phyloP scores from a whole-genome alignment of 805 yeast species.

The Yueomyces sinensis region DNA sequence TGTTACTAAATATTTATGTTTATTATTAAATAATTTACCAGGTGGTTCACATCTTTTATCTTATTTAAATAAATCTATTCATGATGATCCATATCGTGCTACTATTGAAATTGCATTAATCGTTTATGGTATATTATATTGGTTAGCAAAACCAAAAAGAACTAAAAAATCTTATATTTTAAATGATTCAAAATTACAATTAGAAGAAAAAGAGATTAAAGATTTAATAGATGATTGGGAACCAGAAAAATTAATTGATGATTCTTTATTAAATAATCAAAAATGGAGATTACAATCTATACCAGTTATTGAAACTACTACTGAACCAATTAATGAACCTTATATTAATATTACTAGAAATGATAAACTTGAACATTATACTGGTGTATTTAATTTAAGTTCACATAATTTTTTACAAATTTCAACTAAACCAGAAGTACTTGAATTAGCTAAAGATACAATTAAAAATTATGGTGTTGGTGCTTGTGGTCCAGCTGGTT shows the following conservation, averaged over 20 bases:
- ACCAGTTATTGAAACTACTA: conserved; percentile 50
- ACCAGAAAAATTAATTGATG: conserved; percentile 69
- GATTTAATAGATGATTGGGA: conserved; percentile 83
- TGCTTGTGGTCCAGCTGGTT: conserved; percentile 97
- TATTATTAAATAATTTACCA: no score
- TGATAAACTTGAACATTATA: conserved; percentile 17
- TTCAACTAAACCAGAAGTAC: conserved; percentile 34
- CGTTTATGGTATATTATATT: conserved; percentile 73
- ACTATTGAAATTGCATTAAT: conserved; percentile 64
- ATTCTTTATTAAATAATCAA: conserved; percentile 25
- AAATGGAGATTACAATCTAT: conserved; percentile 47
- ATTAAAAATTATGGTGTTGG: conserved; percentile 81
- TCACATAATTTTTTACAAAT: conserved; percentile 61
- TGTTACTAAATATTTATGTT: no score
- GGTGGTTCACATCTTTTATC: no score
- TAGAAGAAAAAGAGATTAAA: conserved; percentile 46
- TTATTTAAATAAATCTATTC: conserved; percentile 76
- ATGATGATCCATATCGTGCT: conserved; percentile 88
- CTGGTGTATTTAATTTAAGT: conserved; percentile 48
- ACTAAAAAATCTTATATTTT: conserved; percentile 28
- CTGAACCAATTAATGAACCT: conserved; percentile 13
- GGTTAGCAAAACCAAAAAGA: conserved; percentile 52
- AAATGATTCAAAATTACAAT: neutral
- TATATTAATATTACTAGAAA: conserved; percentile 16
- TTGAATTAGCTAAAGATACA: conserved; percentile 39